Evolutionary conservation across 495 filamentous ascomycete species (phyloP).

Genomic region (Amorphotheca resinae): DNA sequence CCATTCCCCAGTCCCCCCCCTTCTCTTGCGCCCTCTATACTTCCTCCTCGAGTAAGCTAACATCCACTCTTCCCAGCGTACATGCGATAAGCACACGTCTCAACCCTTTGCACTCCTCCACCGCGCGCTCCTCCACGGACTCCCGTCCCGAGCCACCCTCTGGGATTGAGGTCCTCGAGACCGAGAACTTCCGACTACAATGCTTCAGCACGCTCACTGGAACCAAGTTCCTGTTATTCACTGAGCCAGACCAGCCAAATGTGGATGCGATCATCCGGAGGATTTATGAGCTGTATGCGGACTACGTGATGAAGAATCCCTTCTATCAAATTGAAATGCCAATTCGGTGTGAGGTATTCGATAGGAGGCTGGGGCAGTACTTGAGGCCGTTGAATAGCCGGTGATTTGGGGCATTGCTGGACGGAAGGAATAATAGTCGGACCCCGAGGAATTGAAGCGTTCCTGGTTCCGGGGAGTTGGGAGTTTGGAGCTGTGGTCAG

Average conservation of each 20-base stretch:
- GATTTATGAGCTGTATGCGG: slow-evolving; percentile 89
- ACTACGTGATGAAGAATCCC: slow-evolving; percentile 99
- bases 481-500: not conserved
- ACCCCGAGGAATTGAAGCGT: no score
- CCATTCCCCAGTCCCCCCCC: slow-evolving; percentile 3
- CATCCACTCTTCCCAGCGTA: slow-evolving; percentile 37
- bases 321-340: slow-evolving; percentile 99
- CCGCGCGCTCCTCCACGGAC: slow-evolving; percentile 20
- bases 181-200: slow-evolving; percentile 79
- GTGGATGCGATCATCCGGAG: slow-evolving; percentile 67
- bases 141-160: slow-evolving; percentile 42
- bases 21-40: no score
- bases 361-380: slow-evolving; percentile 65
- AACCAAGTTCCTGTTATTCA: slow-evolving; percentile 90
- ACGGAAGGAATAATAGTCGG: no score
- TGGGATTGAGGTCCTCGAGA: slow-evolving; percentile 84
- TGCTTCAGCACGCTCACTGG: slow-evolving; percentile 93
- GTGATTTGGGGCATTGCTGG: slow-evolving; percentile 3
- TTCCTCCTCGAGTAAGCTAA: not conserved
- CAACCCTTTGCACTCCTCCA: slow-evolving; percentile 38
- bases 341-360: slow-evolving; percentile 86
- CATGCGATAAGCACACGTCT: slow-evolving; percentile 85
- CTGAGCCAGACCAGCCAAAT: slow-evolving; percentile 80
- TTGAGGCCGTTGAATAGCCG: slow-evolving; percentile 47
- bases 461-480: not conserved